A percentile compares a stretch with the other conserved stretches of the same genome.
phyloP scores from a whole-genome alignment of 139 green algal genomes.

The Gonium pectorale region DNA sequence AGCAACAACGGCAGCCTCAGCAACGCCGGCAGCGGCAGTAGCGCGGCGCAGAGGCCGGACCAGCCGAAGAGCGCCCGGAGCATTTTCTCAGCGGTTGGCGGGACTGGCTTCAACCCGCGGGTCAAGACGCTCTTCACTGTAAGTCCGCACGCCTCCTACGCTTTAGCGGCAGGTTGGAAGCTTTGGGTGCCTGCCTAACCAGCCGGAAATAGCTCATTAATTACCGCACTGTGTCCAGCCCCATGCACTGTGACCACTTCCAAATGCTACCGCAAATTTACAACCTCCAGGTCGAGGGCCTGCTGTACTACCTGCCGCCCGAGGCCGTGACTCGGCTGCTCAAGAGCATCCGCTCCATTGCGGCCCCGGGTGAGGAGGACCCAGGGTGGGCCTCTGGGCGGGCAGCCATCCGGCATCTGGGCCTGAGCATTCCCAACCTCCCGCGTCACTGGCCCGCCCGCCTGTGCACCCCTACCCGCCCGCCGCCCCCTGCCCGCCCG shows the following conservation, averaged over 20 bases:
- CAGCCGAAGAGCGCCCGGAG: no score
- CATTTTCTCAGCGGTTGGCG: no score
- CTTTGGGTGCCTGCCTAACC: no score
- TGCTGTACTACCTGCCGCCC: slow-evolving; percentile 76
- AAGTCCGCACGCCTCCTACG: no score
- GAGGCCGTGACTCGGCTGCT: slow-evolving; percentile 40
- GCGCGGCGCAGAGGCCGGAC: no score
- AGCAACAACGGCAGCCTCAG: not conserved
- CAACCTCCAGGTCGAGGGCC: slow-evolving; percentile 72
- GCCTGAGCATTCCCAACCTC: not conserved
- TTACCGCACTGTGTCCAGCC: no score
- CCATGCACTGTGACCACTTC: no score
- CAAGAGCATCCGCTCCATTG: slow-evolving; percentile 1
- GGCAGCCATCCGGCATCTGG: not conserved
- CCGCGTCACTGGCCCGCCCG: not conserved
- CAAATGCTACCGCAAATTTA: no score
- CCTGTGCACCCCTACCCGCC: not conserved
- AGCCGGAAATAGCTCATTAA: no score
- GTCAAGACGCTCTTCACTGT: slow-evolving; percentile 71
- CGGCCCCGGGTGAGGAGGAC: not conserved
- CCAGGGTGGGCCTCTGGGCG: not conserved
- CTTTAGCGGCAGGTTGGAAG: no score
- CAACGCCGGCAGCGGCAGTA: not conserved
- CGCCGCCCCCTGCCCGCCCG: not conserved
- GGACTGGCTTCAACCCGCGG: not conserved